These are phyloP conservation scores for Syzygium grande DNA, from an alignment of 345 rosid species.

Conservation along the genomic window DNA sequence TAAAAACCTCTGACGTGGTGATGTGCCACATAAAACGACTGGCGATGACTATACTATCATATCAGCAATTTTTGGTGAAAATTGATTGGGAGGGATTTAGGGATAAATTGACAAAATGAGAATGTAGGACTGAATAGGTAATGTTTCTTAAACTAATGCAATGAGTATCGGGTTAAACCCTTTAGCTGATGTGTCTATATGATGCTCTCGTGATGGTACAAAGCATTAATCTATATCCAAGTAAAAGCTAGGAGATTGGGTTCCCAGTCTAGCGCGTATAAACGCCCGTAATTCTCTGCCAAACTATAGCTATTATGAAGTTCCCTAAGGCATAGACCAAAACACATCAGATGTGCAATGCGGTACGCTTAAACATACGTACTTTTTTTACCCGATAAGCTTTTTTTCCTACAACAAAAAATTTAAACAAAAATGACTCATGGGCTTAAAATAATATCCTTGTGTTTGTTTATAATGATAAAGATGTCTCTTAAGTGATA, in stretches of 20 bases:
- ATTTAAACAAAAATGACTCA: not conserved
- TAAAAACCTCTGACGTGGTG: fast-evolving
- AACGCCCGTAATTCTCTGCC: not conserved
- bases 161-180: not conserved
- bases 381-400: not conserved
- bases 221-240: not conserved
- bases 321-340: not conserved
- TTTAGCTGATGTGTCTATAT: fast-evolving
- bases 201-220: not conserved
- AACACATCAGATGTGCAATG: not conserved
- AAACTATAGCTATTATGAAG: not conserved
- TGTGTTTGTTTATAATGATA: not conserved
- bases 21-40: fast-evolving
- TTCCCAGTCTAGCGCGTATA: not conserved
- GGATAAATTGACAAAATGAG: not conserved
- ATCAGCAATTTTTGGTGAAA: not conserved
- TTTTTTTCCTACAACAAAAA: not conserved
- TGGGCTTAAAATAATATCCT: not conserved
- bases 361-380: not conserved
- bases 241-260: not conserved
- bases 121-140: not conserved
- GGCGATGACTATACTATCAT: fast-evolving
- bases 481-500: not conserved
- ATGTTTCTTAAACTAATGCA: not conserved
- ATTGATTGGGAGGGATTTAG: not conserved